These are phyloP conservation scores for Termitomyces sp. DNA, from an alignment of 768 basidiomycete genomes.

Conservation along the genomic window DNA sequence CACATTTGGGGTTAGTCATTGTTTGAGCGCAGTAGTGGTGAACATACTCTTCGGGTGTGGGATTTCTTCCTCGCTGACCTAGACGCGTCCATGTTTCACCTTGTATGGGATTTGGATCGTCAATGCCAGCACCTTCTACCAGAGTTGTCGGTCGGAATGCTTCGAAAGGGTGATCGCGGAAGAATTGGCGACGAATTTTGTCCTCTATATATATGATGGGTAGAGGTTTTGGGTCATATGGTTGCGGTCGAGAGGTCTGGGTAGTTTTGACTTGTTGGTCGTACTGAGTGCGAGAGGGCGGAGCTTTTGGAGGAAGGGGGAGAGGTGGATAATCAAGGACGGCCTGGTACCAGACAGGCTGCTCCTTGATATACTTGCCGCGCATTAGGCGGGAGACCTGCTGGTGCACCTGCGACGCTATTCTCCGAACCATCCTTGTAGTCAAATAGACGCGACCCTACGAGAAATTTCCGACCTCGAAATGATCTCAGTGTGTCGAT, in stretches of 20 bases:
- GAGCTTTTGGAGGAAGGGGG: slow-evolving; percentile 72
- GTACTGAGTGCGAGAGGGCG: slow-evolving; percentile 49
- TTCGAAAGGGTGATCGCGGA: slow-evolving; percentile 94
- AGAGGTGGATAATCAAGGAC: slow-evolving; percentile 87
- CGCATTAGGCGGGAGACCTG: slow-evolving; percentile 78
- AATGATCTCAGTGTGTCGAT: neutral
- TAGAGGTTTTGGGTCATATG: slow-evolving; percentile 40
- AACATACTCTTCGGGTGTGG: slow-evolving; percentile 86
- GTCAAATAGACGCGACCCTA: neutral
- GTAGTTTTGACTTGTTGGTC: slow-evolving; percentile 31
- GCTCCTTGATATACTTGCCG: slow-evolving; percentile 50
- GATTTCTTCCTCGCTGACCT: slow-evolving; percentile 76
- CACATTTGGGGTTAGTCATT: slow-evolving; percentile 6
- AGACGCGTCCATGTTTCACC: slow-evolving; percentile 74
- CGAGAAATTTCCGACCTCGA: neutral
- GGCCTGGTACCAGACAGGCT: slow-evolving; percentile 81
- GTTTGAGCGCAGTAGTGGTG: neutral
- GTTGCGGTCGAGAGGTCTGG: slow-evolving; percentile 25
- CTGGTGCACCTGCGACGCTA: slow-evolving; percentile 86
- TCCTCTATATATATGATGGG: slow-evolving; percentile 81
- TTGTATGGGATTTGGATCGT: slow-evolving; percentile 46
- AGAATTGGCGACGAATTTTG: slow-evolving; percentile 83
- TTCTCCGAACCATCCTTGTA: slow-evolving; percentile 61
- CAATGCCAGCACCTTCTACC: slow-evolving; percentile 61
- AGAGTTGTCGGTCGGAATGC: slow-evolving; percentile 76